These are phyloP conservation scores for Pseudogymnoascus pannorum DNA, from an alignment of 2,329 filamentous ascomycete genomes.

Conservation along the genomic window DNA sequence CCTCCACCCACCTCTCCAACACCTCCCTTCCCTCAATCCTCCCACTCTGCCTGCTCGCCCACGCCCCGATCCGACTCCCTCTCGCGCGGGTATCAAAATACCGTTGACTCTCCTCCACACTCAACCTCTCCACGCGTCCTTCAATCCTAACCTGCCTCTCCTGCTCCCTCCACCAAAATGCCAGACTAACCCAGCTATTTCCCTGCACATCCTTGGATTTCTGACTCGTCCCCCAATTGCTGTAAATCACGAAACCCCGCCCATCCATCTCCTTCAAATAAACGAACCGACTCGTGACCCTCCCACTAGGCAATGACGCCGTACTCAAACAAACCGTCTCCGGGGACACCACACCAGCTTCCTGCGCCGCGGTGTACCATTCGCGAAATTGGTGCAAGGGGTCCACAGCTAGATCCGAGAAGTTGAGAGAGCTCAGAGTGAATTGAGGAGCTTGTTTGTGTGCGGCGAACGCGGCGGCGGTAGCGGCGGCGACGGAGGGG, in stretches of 20 bases:
- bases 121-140: conserved; percentile 62
- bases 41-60: conserved; percentile 84
- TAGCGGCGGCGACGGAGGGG: conserved; percentile 43
- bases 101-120: conserved; percentile 60
- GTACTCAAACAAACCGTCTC: conserved; percentile 88
- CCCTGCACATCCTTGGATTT: conserved; percentile 59
- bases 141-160: conserved; percentile 91
- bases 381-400: conserved; percentile 80
- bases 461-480: conserved; percentile 49
- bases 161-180: conserved; percentile 82
- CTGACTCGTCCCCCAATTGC: conserved; percentile 76
- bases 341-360: conserved; percentile 57
- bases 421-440: conserved; percentile 55
- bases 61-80: conserved; percentile 80
- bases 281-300: conserved; percentile 76
- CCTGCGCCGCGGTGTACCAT: conserved; percentile 76
- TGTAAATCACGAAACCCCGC: conserved; percentile 82
- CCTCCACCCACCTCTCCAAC: conserved; percentile 69
- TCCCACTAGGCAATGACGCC: conserved; percentile 72
- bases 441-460: conserved; percentile 70
- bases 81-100: conserved; percentile 65
- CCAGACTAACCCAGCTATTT: conserved; percentile 74
- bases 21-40: conserved; percentile 65
- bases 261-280: conserved; percentile 92
- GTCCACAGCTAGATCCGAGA: conserved; percentile 51